Evolutionary conservation across 1,284 basidiomycete genomes (phyloP).

Genomic region (Ceratobasidium sp.): DNA sequence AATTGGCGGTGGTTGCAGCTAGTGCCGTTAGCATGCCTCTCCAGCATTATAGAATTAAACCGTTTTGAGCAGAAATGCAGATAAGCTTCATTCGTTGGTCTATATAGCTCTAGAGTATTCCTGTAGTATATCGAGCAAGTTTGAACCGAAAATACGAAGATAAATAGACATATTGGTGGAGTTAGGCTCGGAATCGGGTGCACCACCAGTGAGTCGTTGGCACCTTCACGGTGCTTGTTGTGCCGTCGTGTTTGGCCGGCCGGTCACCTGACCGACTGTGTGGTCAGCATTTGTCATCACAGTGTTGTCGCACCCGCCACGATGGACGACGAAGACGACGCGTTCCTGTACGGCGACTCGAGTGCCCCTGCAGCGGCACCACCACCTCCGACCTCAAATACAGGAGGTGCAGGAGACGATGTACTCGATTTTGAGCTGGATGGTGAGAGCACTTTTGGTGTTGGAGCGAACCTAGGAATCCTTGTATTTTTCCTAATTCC

Average conservation of each 20-base stretch:
- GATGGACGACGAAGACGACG: conserved; percentile 50
- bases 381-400: neutral
- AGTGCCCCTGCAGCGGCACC: conserved; percentile 20
- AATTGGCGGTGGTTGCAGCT: no score
- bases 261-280: conserved; percentile 21
- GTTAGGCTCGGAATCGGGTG: no score
- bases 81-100: no score
- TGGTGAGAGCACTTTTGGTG: conserved; percentile 44
- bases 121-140: no score
- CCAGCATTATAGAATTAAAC: no score
- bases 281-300: conserved; percentile 17
- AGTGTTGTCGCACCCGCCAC: conserved; percentile 37
- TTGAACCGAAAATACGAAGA: no score
- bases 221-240: neutral
- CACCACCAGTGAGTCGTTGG: no score
- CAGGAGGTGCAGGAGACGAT: conserved; percentile 20
- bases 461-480: conserved; percentile 23
- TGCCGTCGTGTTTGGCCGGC: neutral
- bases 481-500: conserved; percentile 43
- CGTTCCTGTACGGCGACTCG: conserved; percentile 50
- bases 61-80: no score
- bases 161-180: no score
- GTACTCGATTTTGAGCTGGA: conserved; percentile 43
- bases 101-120: no score
- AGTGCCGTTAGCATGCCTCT: no score